These are phyloP conservation scores for Vanrija sp. DNA, from an alignment of 1,284 basidiomycete species.

Conservation along the genomic window DNA sequence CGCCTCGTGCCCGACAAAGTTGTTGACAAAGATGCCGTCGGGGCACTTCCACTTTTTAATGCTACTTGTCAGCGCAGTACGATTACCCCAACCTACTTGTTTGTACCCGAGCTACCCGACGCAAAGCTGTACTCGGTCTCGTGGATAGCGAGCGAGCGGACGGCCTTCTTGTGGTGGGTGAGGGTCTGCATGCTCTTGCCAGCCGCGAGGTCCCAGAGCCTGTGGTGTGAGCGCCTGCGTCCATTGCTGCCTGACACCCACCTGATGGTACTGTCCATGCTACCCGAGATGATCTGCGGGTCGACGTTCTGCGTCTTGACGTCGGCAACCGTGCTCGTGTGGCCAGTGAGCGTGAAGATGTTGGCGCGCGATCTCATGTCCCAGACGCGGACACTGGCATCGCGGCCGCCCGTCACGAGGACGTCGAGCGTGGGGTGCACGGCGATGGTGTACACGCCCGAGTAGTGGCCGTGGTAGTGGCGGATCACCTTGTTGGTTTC, in stretches of 20 bases:
- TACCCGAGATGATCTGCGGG: constrained; percentile 95
- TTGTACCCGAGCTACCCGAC: constrained; percentile 87
- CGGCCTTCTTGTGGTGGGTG: constrained; percentile 98
- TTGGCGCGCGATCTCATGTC: constrained; percentile 98
- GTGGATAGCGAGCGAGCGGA: constrained; percentile 87
- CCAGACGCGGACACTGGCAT: constrained; percentile 92
- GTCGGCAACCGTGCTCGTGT: constrained; percentile 89
- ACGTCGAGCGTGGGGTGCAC: constrained; percentile 95
- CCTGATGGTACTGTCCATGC: constrained; percentile 96
- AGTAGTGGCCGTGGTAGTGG: constrained; percentile 96
- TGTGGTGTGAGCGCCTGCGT: constrained; percentile 34
- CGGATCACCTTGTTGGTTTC: constrained; percentile 98
- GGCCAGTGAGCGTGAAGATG: constrained; percentile 87
- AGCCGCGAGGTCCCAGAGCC: constrained; percentile 97
- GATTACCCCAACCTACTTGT: constrained; percentile 57
- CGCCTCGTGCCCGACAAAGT: constrained; percentile 92
- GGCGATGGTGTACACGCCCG: constrained; percentile 83
- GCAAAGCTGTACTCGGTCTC: constrained; percentile 96
- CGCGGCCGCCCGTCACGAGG: constrained; percentile 89
- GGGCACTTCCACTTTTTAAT: constrained; percentile 99
- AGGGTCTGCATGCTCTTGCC: constrained; percentile 93
- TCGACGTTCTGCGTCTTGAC: constrained; percentile 94
- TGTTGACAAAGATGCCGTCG: constrained; percentile 89
- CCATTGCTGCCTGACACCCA: constrained; percentile 45
- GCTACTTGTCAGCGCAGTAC: constrained; percentile 22